Conservation (phyloP, 192 early-diverging fungal genomes). For the Backusella australiensis region DNA sequence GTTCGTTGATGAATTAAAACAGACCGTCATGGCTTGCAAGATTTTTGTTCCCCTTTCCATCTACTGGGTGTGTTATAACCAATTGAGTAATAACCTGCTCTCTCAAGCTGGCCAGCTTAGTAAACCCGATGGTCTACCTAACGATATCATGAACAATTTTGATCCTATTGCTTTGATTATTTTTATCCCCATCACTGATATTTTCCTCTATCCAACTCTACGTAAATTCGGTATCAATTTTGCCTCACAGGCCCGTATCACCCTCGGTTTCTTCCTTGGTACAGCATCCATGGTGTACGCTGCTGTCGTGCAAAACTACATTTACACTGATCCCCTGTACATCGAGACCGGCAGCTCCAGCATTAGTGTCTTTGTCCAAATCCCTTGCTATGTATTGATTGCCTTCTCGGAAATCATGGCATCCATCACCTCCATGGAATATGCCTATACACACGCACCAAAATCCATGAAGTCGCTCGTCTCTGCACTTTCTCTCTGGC, state of each 20-base stretch:
- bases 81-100: constrained; percentile 60
- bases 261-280: constrained; percentile 52
- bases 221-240: constrained; percentile 52
- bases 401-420: constrained; percentile 61
- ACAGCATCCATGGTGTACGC: constrained; percentile 57
- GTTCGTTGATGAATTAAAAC: constrained; percentile 60
- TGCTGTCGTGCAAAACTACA: constrained; percentile 55
- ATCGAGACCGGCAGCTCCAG: constrained; percentile 31
- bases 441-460: constrained; percentile 60
- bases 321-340: constrained; percentile 54
- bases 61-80: constrained; percentile 64
- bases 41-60: constrained; percentile 57
- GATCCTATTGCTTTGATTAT: constrained; percentile 57
- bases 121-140: constrained; percentile 47
- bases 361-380: constrained; percentile 52
- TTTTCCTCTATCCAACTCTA: constrained; percentile 52
- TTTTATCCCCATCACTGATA: constrained; percentile 56
- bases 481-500: constrained; percentile 57
- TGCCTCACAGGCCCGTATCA: constrained; percentile 54
- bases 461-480: constrained; percentile 61
- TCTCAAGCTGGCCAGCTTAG: constrained; percentile 59
- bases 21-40: constrained; percentile 56
- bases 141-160: constrained; percentile 62
- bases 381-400: constrained; percentile 56
- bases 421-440: constrained; percentile 66